A percentile compares a stretch with the other conserved stretches of the same genome.
Evolutionary conservation across 2,329 filamentous ascomycete species (phyloP).

Genomic region (Fusarium sp.): DNA sequence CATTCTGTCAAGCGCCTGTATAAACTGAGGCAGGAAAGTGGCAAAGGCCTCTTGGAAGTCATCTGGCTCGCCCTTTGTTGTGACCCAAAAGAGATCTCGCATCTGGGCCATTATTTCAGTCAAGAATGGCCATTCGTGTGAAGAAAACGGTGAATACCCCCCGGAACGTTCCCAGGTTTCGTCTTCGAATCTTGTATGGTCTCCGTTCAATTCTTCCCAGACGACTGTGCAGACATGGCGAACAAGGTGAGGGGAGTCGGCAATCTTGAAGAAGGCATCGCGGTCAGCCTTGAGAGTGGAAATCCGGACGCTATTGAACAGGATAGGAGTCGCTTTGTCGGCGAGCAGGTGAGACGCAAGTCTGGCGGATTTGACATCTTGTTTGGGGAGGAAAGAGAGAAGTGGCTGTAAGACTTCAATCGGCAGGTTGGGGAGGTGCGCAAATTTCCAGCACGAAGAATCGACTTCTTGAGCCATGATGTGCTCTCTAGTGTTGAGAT

Average conservation of each 20-base stretch:
- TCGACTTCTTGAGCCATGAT: not conserved
- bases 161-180: not conserved
- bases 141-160: not conserved
- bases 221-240: not conserved
- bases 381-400: not conserved
- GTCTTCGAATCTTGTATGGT: not conserved
- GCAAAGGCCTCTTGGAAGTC: not conserved
- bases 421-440: not conserved
- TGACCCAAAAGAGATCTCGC: not conserved
- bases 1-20: not conserved
- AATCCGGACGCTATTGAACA: conserved; percentile 2
- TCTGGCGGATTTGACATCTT: conserved; percentile 11
- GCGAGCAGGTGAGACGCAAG: not conserved
- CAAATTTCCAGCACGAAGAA: not conserved
- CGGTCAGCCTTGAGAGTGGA: conserved; percentile 1
- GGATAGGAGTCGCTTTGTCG: not conserved
- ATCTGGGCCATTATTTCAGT: not conserved
- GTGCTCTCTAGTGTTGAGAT: not conserved
- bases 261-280: not conserved
- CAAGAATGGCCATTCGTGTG: not conserved
- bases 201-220: conserved; percentile 19
- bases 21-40: not conserved
- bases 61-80: too few relatives aligned
- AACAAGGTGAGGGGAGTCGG: not conserved
- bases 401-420: not conserved